These are phyloP conservation scores for Effrenium voratum DNA, from an alignment of 73 alveolate genomes.

Conservation along the genomic window DNA sequence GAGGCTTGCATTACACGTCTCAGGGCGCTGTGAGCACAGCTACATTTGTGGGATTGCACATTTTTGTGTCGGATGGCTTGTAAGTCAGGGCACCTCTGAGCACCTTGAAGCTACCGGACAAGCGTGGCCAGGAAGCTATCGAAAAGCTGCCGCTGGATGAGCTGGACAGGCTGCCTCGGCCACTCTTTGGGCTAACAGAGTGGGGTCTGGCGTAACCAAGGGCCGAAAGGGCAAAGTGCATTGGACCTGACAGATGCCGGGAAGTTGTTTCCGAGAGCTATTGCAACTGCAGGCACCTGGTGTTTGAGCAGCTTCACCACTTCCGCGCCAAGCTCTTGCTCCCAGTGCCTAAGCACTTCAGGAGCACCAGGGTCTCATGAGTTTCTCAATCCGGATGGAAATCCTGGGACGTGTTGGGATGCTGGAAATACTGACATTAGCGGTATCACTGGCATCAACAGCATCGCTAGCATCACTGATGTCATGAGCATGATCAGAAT, in stretches of 20 bases:
- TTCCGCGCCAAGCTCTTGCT: constrained; percentile 13
- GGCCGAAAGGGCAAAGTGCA: background rate
- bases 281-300: background rate
- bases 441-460: background rate
- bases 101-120: background rate
- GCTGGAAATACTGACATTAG: background rate
- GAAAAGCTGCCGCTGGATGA: constrained; percentile 3
- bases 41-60: background rate
- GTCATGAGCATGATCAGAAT: background rate
- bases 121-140: constrained; percentile 19
- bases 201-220: background rate
- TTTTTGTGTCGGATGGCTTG: background rate
- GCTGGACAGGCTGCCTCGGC: background rate
- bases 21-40: background rate
- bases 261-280: background rate
- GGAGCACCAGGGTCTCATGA: background rate
- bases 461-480: background rate
- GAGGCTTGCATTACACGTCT: background rate
- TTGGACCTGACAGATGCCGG: background rate
- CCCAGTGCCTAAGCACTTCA: background rate
- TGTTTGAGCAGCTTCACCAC: constrained; percentile 39
- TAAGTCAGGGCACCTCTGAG: background rate
- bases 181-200: background rate
- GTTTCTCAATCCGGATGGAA: background rate
- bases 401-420: background rate